phyloP scores from a whole-genome alignment of 2,329 filamentous ascomycete species.

The Aureobasidium namibiae region DNA sequence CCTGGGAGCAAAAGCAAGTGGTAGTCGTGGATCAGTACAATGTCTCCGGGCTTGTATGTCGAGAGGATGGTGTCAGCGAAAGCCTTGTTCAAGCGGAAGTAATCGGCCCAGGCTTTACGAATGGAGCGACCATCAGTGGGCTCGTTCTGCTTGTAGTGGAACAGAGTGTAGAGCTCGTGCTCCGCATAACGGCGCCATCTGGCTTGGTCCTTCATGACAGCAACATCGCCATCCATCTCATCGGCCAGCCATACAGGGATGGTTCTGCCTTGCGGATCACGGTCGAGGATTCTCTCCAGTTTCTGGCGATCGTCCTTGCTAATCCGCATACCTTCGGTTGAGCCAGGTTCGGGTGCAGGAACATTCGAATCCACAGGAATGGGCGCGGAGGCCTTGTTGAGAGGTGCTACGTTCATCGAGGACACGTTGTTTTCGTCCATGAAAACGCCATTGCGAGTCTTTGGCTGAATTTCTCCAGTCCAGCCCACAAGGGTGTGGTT shows the following conservation, averaged over 20 bases:
- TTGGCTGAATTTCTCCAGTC: slow-evolving; percentile 63
- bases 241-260: slow-evolving; percentile 86
- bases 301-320: slow-evolving; percentile 60
- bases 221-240: slow-evolving; percentile 60
- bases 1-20: slow-evolving; percentile 84
- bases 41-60: slow-evolving; percentile 84
- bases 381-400: slow-evolving; percentile 71
- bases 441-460: slow-evolving; percentile 18
- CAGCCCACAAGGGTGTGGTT: slow-evolving; percentile 88
- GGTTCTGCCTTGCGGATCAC: slow-evolving; percentile 68
- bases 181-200: slow-evolving; percentile 88
- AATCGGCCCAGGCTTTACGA: slow-evolving; percentile 81
- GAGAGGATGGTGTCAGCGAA: slow-evolving; percentile 86
- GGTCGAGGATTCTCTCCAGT: slow-evolving; percentile 65
- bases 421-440: slow-evolving; percentile 32
- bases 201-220: slow-evolving; percentile 70
- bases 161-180: slow-evolving; percentile 82
- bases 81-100: slow-evolving; percentile 83
- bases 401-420: slow-evolving; percentile 42
- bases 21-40: slow-evolving; percentile 90
- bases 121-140: slow-evolving; percentile 77
- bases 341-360: slow-evolving; percentile 21
- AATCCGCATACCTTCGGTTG: slow-evolving; percentile 62
- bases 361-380: slow-evolving; percentile 60
- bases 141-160: slow-evolving; percentile 94